Evolutionary conservation across 768 basidiomycete species (phyloP), one percentile per base, ranked within the genome.

Genomic region (Mycena kentingensis): DNA sequence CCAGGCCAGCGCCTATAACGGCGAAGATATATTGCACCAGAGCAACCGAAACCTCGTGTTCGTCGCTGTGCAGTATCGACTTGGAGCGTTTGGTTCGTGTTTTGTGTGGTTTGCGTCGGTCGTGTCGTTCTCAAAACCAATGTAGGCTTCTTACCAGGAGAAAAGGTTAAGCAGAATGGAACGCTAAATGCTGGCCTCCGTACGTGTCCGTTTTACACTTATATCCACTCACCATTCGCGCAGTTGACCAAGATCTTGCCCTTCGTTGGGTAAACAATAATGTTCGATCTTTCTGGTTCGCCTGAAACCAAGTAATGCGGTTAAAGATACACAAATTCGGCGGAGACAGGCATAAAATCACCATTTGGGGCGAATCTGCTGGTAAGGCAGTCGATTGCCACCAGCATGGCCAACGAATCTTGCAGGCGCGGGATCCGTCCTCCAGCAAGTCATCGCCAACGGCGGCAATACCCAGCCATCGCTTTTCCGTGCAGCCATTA

Each of bases 61-160:
- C 6, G 75, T 78, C 15, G 49, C 72, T 24, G 69, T 75, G 15
- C 76, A 77, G 52, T 78, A 77, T 49, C 67, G 75, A 12, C 57
- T 78, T 5, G 77, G 77, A 1, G 48, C 75, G 2, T 75, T 74
- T 35, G 56, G 55, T 46, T 31, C 39, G 44, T 26, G 22, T 12
- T 15, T 16, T 37, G 37, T 41, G 13, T 1, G 10, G 37, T 15
- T 8, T 38, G 37, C n/a, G n/a, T 12, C 16, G 24, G 18, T 18
- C 22, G 3, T 22, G 15, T 15, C 24, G 3, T n/a, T 7, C 26
- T 24, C 22, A 19, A 43, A 16, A 45, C 8, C 25, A 4, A 15
- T 18, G 7, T 37, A 67, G 69, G 70, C 2, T 71, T 71, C 57
- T 57, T 71, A 22, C 19, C 70, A 4, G 69, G 70, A 13, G 24